phyloP scores from a whole-genome alignment of 2,329 filamentous ascomycete species.

The Colletotrichum phormii region DNA sequence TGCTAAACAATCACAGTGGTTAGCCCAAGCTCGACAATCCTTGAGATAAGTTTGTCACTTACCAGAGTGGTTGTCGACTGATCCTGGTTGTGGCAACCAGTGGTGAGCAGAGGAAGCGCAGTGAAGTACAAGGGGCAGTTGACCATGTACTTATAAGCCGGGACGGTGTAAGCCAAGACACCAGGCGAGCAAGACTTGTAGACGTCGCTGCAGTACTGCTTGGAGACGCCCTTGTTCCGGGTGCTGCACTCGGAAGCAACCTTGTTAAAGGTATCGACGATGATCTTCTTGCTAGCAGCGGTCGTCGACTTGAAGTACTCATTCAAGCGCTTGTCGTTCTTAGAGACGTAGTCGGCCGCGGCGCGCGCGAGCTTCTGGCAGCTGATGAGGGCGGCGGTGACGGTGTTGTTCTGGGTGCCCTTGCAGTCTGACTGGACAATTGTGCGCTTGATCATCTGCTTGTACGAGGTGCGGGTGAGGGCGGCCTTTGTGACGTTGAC shows the following conservation, averaged over 20 bases:
- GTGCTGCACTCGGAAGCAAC: conserved; percentile 67
- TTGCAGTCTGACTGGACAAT: conserved; percentile 63
- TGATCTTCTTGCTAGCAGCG: conserved; percentile 50
- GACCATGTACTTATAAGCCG: conserved; percentile 64
- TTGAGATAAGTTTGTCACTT: not conserved
- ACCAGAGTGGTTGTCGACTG: conserved; percentile 67
- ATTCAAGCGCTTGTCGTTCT: conserved; percentile 46
- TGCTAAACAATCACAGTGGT: conserved; percentile 74
- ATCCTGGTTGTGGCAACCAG: conserved; percentile 62
- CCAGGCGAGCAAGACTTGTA: conserved; percentile 60
- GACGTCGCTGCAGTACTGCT: conserved; percentile 70
- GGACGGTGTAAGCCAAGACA: conserved; percentile 72
- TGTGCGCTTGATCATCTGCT: conserved; percentile 56
- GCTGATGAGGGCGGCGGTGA: conserved; percentile 60
- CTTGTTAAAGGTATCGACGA: conserved; percentile 60
- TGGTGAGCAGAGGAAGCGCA: conserved; percentile 59
- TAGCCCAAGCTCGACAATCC: not conserved
- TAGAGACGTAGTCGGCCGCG: conserved; percentile 55
- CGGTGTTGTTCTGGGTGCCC: conserved; percentile 52
- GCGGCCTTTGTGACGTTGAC: conserved; percentile 67
- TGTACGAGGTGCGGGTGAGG: conserved; percentile 56
- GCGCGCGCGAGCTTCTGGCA: conserved; percentile 61
- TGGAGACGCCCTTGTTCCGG: conserved; percentile 58
- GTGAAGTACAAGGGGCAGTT: conserved; percentile 73
- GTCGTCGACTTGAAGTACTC: conserved; percentile 74